These are phyloP conservation scores for Elaphomyces granulatus DNA, from an alignment of 495 filamentous ascomycete species.

Conservation along the genomic window DNA sequence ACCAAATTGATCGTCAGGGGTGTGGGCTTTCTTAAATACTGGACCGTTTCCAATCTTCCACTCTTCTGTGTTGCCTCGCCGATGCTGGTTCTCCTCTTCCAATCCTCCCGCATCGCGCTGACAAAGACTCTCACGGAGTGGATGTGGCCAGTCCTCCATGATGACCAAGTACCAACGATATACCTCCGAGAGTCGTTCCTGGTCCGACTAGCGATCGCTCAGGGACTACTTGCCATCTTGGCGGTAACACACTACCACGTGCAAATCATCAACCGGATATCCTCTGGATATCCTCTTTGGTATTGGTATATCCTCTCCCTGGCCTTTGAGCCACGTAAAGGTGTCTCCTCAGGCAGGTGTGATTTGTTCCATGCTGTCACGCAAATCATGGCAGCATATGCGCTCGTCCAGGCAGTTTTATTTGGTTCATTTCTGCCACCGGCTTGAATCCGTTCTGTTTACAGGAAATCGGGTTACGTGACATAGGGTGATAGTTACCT, in stretches of 20 bases:
- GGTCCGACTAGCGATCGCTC: constrained; percentile 44
- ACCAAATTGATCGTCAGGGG: constrained; percentile 42
- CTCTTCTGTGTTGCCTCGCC: constrained; percentile 75
- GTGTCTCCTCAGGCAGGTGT: no score
- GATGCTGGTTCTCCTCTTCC: constrained; percentile 53
- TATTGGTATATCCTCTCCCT: constrained; percentile 59
- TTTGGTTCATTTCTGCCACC: constrained; percentile 92
- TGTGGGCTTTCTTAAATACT: constrained; percentile 77
- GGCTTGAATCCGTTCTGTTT: no score
- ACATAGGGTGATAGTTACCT: no score
- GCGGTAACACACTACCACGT: constrained; percentile 74
- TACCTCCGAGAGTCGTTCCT: constrained; percentile 36
- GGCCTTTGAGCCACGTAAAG: constrained; percentile 12
- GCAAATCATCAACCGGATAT: constrained; percentile 81
- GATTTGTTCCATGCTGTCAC: constrained; percentile 25
- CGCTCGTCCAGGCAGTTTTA: constrained; percentile 60
- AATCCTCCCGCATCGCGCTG: constrained; percentile 42
- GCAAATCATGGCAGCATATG: constrained; percentile 67
- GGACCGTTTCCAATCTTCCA: constrained; percentile 74
- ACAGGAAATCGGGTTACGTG: no score
- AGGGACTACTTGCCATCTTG: constrained; percentile 55
- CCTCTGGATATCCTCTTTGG: constrained; percentile 81
- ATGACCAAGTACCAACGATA: constrained; percentile 3
- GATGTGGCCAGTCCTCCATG: constrained; percentile 9
- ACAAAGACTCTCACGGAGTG: constrained; percentile 6